These are phyloP conservation scores for Sarocladium oryzae DNA, from an alignment of 2,329 filamentous ascomycete species.

Conservation along the genomic window DNA sequence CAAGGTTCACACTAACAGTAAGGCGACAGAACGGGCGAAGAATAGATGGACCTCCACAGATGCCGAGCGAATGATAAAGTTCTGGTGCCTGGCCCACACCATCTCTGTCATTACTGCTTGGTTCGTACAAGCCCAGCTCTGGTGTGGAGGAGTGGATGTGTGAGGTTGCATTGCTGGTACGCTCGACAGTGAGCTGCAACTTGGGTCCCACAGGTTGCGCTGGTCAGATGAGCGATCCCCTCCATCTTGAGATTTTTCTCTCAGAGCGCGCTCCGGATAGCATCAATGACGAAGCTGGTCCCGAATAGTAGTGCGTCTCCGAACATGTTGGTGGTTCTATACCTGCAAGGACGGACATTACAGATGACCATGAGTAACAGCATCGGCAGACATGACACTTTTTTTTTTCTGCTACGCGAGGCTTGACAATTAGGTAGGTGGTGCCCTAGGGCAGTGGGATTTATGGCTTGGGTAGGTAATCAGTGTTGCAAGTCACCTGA, in stretches of 20 bases:
- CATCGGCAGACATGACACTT: too few species aligned
- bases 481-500: not conserved
- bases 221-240: not conserved
- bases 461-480: too few species aligned
- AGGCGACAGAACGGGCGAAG: not conserved
- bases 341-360: not conserved
- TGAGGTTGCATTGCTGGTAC: not conserved
- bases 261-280: not conserved
- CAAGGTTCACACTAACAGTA: not conserved
- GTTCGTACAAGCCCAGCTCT: not conserved
- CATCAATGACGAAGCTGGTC: conserved; percentile 4
- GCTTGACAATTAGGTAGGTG: too few species aligned
- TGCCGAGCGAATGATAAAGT: conserved; percentile 1
- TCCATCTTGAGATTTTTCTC: not conserved
- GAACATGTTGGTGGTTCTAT: not conserved
- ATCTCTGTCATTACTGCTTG: not conserved
- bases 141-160: not conserved
- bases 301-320: not conserved
- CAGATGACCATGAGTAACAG: not conserved
- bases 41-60: not conserved
- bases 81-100: conserved; percentile 7
- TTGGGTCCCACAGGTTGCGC: not conserved
- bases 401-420: too few species aligned
- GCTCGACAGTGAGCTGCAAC: not conserved
- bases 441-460: too few species aligned